A percentile compares a stretch with the other conserved stretches of the same genome.
Conservation (phyloP, 1,284 basidiomycete genomes). For the Schizophyllum amplum region DNA sequence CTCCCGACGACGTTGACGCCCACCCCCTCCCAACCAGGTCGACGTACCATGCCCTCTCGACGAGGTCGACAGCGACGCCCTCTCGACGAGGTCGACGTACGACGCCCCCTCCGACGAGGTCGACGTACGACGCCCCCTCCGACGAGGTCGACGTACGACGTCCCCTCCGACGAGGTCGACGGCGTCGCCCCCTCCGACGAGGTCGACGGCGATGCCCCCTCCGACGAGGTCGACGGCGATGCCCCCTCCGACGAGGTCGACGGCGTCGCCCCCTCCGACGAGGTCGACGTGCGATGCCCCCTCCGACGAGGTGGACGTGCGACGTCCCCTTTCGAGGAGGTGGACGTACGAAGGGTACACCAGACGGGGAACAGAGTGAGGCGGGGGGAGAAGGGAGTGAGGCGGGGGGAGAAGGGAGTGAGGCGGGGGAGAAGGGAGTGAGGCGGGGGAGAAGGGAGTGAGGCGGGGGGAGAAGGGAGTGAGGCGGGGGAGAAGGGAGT, state of each 20-base stretch:
- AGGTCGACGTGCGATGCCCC: background rate
- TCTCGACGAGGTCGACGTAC: background rate
- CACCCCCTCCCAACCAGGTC: too few relatives aligned
- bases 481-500: background rate
- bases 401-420: background rate
- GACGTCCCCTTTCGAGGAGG: background rate
- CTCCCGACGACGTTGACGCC: too few relatives aligned
- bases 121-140: background rate
- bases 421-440: background rate
- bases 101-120: background rate
- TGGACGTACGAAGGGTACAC: background rate
- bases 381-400: background rate
- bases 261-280: background rate
- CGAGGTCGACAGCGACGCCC: too few relatives aligned
- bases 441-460: too few relatives aligned
- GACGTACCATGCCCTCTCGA: background rate
- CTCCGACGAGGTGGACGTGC: background rate
- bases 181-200: background rate
- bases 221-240: background rate
- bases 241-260: background rate
- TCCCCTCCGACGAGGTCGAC: background rate
- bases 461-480: too few relatives aligned
- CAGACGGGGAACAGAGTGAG: background rate
- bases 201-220: background rate
- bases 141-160: background rate